Evolutionary conservation across 305 asterid species (phyloP).

Genomic region (Plantago coronopus): DNA sequence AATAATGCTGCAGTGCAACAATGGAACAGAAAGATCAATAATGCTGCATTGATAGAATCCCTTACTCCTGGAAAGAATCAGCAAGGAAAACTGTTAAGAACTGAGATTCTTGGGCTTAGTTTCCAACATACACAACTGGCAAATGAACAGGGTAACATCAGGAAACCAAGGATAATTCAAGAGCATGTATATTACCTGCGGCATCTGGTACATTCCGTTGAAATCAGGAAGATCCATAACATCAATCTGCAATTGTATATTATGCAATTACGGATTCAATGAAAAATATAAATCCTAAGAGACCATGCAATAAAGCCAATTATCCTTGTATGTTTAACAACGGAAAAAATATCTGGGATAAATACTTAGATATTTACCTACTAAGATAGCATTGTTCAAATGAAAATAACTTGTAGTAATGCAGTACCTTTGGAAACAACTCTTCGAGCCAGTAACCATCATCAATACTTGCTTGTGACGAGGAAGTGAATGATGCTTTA

Average conservation of each 20-base stretch:
- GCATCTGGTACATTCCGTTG: background rate
- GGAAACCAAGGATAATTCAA: background rate
- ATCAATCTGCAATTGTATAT: background rate
- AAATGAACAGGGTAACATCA: background rate
- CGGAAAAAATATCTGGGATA: background rate
- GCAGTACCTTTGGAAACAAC: background rate
- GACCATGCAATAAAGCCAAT: background rate
- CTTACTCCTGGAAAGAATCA: too few relatives aligned
- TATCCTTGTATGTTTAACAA: background rate
- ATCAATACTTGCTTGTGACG: background rate
- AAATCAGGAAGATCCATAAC: background rate
- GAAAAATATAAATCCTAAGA: background rate
- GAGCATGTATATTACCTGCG: background rate
- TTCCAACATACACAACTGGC: too few relatives aligned
- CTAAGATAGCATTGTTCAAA: background rate
- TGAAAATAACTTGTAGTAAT: background rate
- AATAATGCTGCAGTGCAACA: too few relatives aligned
- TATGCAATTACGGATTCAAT: background rate
- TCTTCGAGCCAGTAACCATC: constrained; percentile 1
- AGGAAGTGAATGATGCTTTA: background rate
- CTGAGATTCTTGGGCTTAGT: too few relatives aligned
- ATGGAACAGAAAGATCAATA: too few relatives aligned
- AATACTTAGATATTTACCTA: too few relatives aligned
- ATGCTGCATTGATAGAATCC: too few relatives aligned
- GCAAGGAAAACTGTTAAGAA: too few relatives aligned